These are phyloP conservation scores for Cucurbita argyrosperma DNA, from an alignment of 306 rosid genomes.

Conservation along the genomic window DNA sequence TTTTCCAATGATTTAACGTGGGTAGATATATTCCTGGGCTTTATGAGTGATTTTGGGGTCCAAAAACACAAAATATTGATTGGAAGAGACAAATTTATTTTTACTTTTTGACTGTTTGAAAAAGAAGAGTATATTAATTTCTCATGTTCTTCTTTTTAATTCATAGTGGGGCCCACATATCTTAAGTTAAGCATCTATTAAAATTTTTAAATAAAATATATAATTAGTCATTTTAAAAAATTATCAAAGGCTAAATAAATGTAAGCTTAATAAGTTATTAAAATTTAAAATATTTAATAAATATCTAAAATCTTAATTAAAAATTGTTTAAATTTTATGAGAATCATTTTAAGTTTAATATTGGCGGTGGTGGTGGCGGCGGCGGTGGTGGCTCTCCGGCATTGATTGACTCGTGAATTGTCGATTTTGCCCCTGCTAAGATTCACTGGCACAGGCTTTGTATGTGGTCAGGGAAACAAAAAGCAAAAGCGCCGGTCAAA, in stretches of 20 bases:
- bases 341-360: neutral
- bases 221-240: neutral
- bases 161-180: neutral
- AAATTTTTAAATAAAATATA: neutral
- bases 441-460: neutral
- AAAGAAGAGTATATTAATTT: neutral
- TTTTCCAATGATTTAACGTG: neutral
- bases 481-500: slow-evolving; percentile 38
- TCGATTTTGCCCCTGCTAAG: neutral
- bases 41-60: neutral
- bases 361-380: neutral
- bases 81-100: neutral
- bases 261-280: no score
- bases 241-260: no score
- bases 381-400: neutral
- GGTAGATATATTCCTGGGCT: neutral
- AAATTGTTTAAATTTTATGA: no score
- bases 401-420: neutral
- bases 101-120: neutral
- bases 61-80: neutral
- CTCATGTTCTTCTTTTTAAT: neutral
- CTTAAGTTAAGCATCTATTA: neutral
- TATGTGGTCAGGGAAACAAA: slow-evolving; percentile 39
- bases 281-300: no score
- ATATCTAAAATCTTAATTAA: no score